phyloP scores from a whole-genome alignment of 164 flowering plant species.

The Saururus chinensis region DNA sequence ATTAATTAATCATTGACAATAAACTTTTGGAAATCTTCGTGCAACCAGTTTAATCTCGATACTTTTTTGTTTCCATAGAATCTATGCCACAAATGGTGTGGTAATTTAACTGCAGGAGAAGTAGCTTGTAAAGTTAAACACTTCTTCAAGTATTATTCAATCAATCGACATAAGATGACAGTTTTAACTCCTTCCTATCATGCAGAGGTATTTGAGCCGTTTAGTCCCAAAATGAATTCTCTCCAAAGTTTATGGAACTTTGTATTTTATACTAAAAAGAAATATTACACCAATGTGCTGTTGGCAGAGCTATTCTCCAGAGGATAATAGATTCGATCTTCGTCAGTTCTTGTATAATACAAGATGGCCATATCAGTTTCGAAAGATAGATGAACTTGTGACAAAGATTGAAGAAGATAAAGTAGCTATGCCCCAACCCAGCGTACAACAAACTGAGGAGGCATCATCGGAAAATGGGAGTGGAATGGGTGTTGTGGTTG shows the following conservation, averaged over 20 bases:
- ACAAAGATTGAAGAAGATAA: constrained; percentile 11
- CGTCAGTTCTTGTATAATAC: constrained; percentile 87
- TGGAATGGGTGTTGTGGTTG: constrained; percentile 83
- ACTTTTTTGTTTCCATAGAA: constrained; percentile 30
- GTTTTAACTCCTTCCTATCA: constrained; percentile 91
- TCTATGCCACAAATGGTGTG: constrained; percentile 82
- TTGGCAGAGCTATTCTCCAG: constrained; percentile 93
- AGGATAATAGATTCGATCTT: constrained; percentile 90
- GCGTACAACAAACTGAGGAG: constrained; percentile 15
- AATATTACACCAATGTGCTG: neutral
- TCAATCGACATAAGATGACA: constrained; percentile 96
- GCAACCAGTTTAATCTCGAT: neutral
- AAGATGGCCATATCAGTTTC: constrained; percentile 93
- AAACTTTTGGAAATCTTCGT: neutral
- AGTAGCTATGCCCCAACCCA: neutral
- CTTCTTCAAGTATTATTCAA: constrained; percentile 94
- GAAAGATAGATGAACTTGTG: constrained; percentile 86
- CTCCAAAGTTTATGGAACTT: neutral
- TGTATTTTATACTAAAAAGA: neutral
- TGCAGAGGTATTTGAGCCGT: constrained; percentile 58
- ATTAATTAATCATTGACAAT: neutral
- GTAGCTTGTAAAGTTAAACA: constrained; percentile 86
- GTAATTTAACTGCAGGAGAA: constrained; percentile 52
- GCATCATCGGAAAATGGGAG: constrained; percentile 22
- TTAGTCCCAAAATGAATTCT: neutral